phyloP scores from a whole-genome alignment of 2,329 filamentous ascomycete species.

The Arthrobotrys megalospora region DNA sequence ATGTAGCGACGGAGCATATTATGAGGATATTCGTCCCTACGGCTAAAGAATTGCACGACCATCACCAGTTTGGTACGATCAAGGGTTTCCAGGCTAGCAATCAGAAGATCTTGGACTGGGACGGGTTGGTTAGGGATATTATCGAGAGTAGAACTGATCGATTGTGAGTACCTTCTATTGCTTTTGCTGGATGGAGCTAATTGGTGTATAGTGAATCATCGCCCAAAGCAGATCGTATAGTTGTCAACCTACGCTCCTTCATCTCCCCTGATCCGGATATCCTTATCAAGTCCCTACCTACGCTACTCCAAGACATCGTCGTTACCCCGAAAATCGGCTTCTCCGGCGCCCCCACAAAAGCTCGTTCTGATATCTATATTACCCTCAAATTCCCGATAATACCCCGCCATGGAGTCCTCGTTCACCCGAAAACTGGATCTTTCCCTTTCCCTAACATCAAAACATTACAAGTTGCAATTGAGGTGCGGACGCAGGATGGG shows the following conservation, averaged over 20 bases:
- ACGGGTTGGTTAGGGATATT: constrained; percentile 64
- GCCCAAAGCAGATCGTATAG: constrained; percentile 80
- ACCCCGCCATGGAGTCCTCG: constrained; percentile 76
- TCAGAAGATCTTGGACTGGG: constrained; percentile 63
- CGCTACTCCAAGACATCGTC: constrained; percentile 83
- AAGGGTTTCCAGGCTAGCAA: constrained; percentile 58
- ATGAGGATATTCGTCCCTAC: constrained; percentile 65
- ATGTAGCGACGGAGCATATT: constrained; percentile 64
- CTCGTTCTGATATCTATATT: constrained; percentile 94
- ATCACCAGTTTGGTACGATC: constrained; percentile 57
- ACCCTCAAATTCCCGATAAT: constrained; percentile 86
- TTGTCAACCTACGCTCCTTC: constrained; percentile 85
- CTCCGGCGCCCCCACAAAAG: constrained; percentile 87
- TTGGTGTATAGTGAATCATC: constrained; percentile 73
- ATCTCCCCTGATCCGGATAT: constrained; percentile 81
- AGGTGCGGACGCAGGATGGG: constrained; percentile 81
- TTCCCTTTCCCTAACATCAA: constrained; percentile 79
- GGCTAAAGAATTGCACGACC: constrained; percentile 55
- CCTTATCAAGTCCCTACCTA: constrained; percentile 88
- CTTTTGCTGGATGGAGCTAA: neutral
- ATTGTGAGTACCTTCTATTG: constrained; percentile 61
- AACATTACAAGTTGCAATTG: constrained; percentile 89
- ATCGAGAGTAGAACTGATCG: constrained; percentile 64
- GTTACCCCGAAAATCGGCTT: constrained; percentile 93
- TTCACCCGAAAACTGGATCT: constrained; percentile 83